These are phyloP conservation scores for Prinsepia uniflora DNA, from an alignment of 306 rosid genomes.

Conservation along the genomic window DNA sequence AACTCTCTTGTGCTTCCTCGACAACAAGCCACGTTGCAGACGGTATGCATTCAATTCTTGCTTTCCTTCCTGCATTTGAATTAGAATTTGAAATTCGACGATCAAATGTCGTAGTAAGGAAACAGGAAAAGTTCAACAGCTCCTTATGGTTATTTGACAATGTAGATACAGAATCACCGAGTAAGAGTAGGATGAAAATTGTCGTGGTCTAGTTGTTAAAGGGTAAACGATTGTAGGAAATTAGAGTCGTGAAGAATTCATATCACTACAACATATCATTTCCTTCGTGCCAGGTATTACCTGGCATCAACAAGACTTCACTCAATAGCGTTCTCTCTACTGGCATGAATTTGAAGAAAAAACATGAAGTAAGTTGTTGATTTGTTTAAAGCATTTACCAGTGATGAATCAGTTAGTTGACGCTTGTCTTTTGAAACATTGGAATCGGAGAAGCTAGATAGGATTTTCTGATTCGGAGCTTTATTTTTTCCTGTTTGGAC, in stretches of 20 bases:
- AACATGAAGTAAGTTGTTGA: slow-evolving; percentile 62
- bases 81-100: neutral
- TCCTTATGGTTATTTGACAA: neutral
- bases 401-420: neutral
- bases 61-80: neutral
- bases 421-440: neutral
- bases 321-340: slow-evolving; percentile 70
- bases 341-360: slow-evolving; percentile 89
- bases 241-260: neutral
- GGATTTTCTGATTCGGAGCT: neutral
- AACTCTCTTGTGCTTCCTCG: slow-evolving; percentile 60
- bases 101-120: neutral
- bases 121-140: neutral
- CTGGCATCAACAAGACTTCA: slow-evolving; percentile 47
- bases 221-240: neutral
- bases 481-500: slow-evolving; percentile 7
- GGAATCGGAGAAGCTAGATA: neutral
- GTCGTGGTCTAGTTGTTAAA: neutral
- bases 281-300: slow-evolving; percentile 52
- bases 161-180: neutral
- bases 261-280: neutral
- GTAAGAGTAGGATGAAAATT: neutral
- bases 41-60: slow-evolving; percentile 33
- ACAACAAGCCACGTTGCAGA: slow-evolving; percentile 55
- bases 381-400: slow-evolving; percentile 7